These are phyloP conservation scores for Yamadazyma philogaea DNA, from an alignment of 805 yeast species.

Conservation along the genomic window DNA sequence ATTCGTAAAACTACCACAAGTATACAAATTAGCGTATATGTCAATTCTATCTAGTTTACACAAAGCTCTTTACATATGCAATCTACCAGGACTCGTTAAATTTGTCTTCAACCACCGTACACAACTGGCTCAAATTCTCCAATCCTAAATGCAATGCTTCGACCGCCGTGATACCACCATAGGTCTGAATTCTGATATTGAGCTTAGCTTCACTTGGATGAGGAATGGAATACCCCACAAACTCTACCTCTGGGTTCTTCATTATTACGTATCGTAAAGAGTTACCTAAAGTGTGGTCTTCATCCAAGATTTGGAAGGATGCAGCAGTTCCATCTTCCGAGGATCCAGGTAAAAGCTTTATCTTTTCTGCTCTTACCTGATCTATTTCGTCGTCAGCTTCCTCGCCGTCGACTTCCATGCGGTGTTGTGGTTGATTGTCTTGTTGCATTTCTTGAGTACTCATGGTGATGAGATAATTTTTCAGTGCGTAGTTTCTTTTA, in stretches of 20 bases:
- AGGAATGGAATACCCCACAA: slow-evolving; percentile 97
- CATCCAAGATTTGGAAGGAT: slow-evolving; percentile 87
- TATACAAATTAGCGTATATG: not conserved
- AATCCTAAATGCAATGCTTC: slow-evolving; percentile 92
- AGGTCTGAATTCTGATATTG: slow-evolving; percentile 91
- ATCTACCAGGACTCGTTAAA: slow-evolving; percentile 48
- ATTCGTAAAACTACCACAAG: too few relatives aligned
- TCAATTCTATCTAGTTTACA: not conserved
- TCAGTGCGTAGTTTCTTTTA: slow-evolving; percentile 3
- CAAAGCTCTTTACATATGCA: slow-evolving; percentile 1
- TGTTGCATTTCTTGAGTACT: slow-evolving; percentile 1
- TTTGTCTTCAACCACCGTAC: slow-evolving; percentile 77
- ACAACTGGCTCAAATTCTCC: slow-evolving; percentile 76
- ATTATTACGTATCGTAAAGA: slow-evolving; percentile 90
- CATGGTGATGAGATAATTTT: slow-evolving; percentile 3
- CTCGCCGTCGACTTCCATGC: not conserved
- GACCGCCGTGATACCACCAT: slow-evolving; percentile 78
- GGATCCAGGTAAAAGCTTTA: slow-evolving; percentile 75
- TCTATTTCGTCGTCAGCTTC: slow-evolving; percentile 45
- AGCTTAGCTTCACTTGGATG: slow-evolving; percentile 93
- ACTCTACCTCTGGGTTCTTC: slow-evolving; percentile 97
- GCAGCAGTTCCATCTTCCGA: slow-evolving; percentile 93
- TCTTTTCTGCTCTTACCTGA: slow-evolving; percentile 42
- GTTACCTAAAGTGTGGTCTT: slow-evolving; percentile 95
- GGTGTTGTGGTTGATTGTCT: not conserved